These are phyloP conservation scores for Platanthera guangdongensis DNA, from an alignment of 106 monocot species.

Conservation along the genomic window DNA sequence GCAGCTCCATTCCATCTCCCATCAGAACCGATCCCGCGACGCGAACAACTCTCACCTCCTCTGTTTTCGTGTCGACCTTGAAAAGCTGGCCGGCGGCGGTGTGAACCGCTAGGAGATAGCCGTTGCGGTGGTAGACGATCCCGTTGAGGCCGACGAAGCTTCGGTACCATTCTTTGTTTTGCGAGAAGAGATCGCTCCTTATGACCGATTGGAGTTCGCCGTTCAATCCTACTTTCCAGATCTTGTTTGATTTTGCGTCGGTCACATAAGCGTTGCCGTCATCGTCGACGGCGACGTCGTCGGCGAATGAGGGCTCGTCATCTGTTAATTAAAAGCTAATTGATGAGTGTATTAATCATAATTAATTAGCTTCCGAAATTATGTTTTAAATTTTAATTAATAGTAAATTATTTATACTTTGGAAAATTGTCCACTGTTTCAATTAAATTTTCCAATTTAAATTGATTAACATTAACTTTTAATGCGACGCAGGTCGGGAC, in stretches of 20 bases:
- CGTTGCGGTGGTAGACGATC: constrained; percentile 67
- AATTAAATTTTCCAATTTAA: too few relatives aligned
- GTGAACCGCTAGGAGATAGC: constrained; percentile 81
- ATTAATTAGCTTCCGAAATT: too few relatives aligned
- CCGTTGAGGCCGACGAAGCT: constrained; percentile 74
- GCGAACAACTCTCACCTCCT: constrained; percentile 35
- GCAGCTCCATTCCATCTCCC: constrained; percentile 70
- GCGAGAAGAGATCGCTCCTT: constrained; percentile 36
- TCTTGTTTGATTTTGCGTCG: constrained; percentile 49
- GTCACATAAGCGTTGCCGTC: constrained; percentile 82
- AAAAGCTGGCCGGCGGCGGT: constrained; percentile 66
- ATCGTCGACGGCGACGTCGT: constrained; percentile 73
- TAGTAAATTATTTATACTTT: too few relatives aligned
- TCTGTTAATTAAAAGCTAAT: constrained; percentile 10
- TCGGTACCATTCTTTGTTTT: constrained; percentile 27
- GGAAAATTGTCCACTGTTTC: too few relatives aligned
- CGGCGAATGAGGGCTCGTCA: constrained; percentile 40
- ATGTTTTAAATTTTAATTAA: too few relatives aligned
- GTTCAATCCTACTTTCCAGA: constrained; percentile 62
- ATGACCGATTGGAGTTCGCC: constrained; percentile 60
- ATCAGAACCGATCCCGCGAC: constrained; percentile 50
- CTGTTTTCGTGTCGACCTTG: constrained; percentile 33
- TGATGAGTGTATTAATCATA: too few relatives aligned
- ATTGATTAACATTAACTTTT: too few relatives aligned
- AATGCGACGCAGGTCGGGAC: too few relatives aligned